phyloP scores from a whole-genome alignment of 257 asterid species.

The Gardenia jasminoides region DNA sequence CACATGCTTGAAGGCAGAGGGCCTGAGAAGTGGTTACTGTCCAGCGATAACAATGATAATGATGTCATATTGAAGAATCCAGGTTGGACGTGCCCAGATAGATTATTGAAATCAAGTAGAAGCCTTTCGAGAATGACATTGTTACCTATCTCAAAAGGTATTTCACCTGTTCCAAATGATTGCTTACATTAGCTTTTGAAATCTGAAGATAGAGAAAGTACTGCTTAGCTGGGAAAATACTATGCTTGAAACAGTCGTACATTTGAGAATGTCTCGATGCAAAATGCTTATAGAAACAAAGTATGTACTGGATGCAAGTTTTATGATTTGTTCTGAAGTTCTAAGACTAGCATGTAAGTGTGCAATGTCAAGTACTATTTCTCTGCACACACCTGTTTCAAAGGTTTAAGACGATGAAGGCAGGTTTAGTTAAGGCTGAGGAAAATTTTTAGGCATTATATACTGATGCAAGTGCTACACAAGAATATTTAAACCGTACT shows the following conservation, averaged over 20 bases:
- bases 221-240: not conserved
- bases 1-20: constrained; percentile 34
- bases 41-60: constrained; percentile 5
- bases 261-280: not conserved
- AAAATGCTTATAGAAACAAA: too few relatives aligned
- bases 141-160: constrained; percentile 32
- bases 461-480: too few relatives aligned
- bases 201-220: not conserved
- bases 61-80: constrained; percentile 30
- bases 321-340: not conserved
- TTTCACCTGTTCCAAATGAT: constrained; percentile 19
- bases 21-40: constrained; percentile 33
- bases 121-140: constrained; percentile 4
- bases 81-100: constrained; percentile 14
- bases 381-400: not conserved
- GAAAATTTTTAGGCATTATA: too few relatives aligned
- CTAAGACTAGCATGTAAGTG: not conserved
- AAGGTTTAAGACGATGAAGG: too few relatives aligned
- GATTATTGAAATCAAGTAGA: not conserved
- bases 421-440: too few relatives aligned
- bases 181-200: not conserved
- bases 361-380: not conserved
- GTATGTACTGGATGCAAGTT: not conserved
- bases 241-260: too few relatives aligned
- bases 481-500: too few relatives aligned